phyloP scores from a whole-genome alignment of 805 yeast species.

The Ogataea allantospora region DNA sequence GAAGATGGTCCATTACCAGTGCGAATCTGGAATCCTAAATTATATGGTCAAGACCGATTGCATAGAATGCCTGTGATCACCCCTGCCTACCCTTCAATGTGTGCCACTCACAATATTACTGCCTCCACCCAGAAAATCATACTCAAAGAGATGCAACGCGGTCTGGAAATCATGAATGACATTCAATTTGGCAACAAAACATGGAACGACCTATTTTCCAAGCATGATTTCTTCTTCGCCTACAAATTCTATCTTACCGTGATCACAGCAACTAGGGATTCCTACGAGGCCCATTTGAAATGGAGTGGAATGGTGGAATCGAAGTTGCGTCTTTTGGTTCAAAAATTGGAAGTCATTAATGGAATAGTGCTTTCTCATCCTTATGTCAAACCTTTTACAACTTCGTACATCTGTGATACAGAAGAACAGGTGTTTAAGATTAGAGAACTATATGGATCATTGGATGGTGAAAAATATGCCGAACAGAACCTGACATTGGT shows the following conservation, averaged over 20 bases:
- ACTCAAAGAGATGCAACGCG: constrained; percentile 75
- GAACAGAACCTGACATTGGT: constrained; percentile 34
- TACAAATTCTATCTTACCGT: constrained; percentile 87
- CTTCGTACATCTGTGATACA: constrained; percentile 41
- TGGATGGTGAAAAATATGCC: constrained; percentile 48
- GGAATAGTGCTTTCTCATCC: constrained; percentile 89
- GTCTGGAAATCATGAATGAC: constrained; percentile 65
- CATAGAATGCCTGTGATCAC: constrained; percentile 98
- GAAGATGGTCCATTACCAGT: constrained; percentile 98
- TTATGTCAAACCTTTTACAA: constrained; percentile 71
- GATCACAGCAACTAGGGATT: constrained; percentile 70
- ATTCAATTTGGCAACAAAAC: constrained; percentile 58
- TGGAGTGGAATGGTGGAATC: constrained; percentile 96
- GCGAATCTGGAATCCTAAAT: constrained; percentile 92
- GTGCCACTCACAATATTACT: constrained; percentile 96
- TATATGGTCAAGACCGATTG: constrained; percentile 83
- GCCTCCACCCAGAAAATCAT: constrained; percentile 84
- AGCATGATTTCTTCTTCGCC: constrained; percentile 76
- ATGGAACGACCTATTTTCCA: constrained; percentile 76
- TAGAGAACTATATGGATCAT: constrained; percentile 50
- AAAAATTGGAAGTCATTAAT: constrained; percentile 72
- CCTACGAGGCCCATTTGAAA: constrained; percentile 77
- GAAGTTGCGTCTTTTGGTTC: constrained; percentile 75
- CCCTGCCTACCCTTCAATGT: constrained; percentile 98
- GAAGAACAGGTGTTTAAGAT: constrained; percentile 40